Evolutionary conservation across 345 rosid species (phyloP), one percentile per base, ranked within the genome.

Genomic region (Moringa oleifera): DNA sequence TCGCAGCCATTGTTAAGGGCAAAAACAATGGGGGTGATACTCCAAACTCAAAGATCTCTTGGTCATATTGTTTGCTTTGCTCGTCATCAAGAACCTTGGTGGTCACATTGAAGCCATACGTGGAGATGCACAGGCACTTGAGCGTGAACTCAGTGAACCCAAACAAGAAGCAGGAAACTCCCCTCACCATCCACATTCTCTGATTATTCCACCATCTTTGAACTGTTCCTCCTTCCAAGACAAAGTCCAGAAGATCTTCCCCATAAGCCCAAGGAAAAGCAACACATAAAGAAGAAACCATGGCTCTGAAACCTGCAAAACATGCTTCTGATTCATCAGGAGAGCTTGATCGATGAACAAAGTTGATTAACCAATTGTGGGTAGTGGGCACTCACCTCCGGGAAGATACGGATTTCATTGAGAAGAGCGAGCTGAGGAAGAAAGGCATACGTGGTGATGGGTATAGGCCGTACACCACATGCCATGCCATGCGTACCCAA

Each of bases 201-300:
- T 78, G 94, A 63, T 80, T 87, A 58, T 77, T 87, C 91, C 91
- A 85, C 98, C 97, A 89, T 63, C 59, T 79, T n/a, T 46, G 49
- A 64, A 79, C 49, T 23, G 80, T 81, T n/a, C 82, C 84, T 11
- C 79, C 75, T 24, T 56, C 79, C 15, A 76, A 18, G 23, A 74
- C 6, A 61, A 81, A 80, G 1, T 84, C 90, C 0, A 68, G 2
- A 11, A 75, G 23, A 55, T 79, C 88, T 69, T 82, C 84, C 23
- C 22, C 74, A 25, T 92, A 85, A 17, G 89, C 79, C 20, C 93
- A 0, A 87, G 0, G 70, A 80, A 78, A 18, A 90, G 77, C 66
- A 93, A 84, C 21, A 53, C 24, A 74, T 90, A 84, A 20, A 93
- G 64, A 63, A 74, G 52, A 68, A 87, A 87, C 89, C 85, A 76